phyloP scores from a whole-genome alignment of 139 green algal species.

The Zygnema cylindricum region DNA sequence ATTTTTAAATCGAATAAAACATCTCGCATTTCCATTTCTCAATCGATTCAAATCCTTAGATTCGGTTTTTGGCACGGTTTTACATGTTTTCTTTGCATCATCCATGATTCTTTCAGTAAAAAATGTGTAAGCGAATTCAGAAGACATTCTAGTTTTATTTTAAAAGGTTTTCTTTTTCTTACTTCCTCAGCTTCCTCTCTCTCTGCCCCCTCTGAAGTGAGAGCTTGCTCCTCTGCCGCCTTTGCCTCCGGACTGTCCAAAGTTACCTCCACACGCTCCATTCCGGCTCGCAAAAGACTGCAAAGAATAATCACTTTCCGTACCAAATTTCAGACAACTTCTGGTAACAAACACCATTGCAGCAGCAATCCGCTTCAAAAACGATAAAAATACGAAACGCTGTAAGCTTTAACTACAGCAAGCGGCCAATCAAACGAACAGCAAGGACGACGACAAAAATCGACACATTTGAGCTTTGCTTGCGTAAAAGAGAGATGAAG shows the following conservation, averaged over 20 bases:
- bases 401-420: neutral
- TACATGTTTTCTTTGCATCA: too few relatives aligned
- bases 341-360: too few relatives aligned
- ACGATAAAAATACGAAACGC: too few relatives aligned
- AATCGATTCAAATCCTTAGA: too few relatives aligned
- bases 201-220: neutral
- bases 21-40: too few relatives aligned
- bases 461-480: conserved; percentile 60
- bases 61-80: too few relatives aligned
- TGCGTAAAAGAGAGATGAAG: conserved; percentile 36
- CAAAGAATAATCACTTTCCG: too few relatives aligned
- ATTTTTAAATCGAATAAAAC: too few relatives aligned
- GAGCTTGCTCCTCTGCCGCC: conserved; percentile 34
- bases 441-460: conserved; percentile 6
- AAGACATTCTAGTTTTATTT: too few relatives aligned
- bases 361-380: too few relatives aligned
- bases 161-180: too few relatives aligned
- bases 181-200: neutral
- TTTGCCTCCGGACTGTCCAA: conserved; percentile 40
- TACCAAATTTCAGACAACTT: too few relatives aligned
- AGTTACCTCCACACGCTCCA: conserved; percentile 41
- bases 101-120: neutral
- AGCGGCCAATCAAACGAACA: neutral
- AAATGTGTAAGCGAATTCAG: neutral
- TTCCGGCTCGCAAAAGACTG: conserved; percentile 42